Evolutionary conservation across 371 early-diverging fungal genomes (phyloP), one percentile per base, ranked within the genome.

Genomic region (Mucor piriformis): DNA sequence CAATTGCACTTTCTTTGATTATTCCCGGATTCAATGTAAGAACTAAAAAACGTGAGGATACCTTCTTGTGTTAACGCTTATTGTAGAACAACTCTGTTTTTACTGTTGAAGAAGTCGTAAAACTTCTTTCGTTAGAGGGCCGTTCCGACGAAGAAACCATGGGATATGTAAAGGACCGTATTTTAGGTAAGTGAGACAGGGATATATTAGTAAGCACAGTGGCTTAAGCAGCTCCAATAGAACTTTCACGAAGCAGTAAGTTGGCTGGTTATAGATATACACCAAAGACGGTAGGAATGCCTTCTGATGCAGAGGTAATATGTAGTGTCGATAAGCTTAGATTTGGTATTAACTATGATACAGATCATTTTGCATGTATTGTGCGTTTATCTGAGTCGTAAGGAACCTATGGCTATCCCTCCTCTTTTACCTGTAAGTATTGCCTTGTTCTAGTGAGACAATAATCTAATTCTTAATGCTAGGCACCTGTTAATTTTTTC

Each of bases 211-310:
- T 4, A n/a, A n/a, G n/a, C n/a, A n/a, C n/a, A n/a, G n/a, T n/a
- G n/a, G n/a, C n/a, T n/a, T n/a, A n/a, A n/a, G n/a, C n/a, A n/a
- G n/a, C n/a, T n/a, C n/a, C n/a, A n/a, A 37, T 50, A 47, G 67
- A 66, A 2, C 55, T 66, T n/a, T 54, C 54, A 2, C 38, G 18
- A 29, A 61, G 51, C 29, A 52, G 34, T 13, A 51, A 50, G 34
- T 61, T 66, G 61, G 58, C 61, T 54, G 50, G 54, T 7, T 93
- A 89, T 65, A 79, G 63, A 80, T 91, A 13, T 51, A 54, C 48
- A 8, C 59, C 64, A 7, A 54, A 42, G 13, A 15, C 16, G 3
- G 57, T 21, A 40, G 58, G 35, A 85, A 88, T 69, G 91, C 67
- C 67, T 35, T 49, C 57, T 7, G 67, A 66, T 38, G 40, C 57